Conservation (phyloP, 139 green algal genomes). For the Tetradesmus lagerheimii region DNA sequence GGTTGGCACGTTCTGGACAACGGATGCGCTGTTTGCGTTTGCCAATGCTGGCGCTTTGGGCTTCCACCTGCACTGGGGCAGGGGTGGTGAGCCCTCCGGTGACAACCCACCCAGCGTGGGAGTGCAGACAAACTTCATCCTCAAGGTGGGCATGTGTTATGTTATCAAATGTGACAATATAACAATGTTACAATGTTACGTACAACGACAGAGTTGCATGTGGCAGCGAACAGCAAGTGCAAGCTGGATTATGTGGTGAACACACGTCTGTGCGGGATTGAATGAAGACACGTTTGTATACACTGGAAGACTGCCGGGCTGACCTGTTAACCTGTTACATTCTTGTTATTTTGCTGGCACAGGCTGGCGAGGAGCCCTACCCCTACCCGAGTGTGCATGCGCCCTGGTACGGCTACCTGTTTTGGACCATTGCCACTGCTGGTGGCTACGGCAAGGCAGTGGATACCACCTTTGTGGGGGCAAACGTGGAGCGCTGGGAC, state of each 20-base stretch:
- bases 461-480: conserved; percentile 28
- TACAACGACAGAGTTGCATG: too few relatives aligned
- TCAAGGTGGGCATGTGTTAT: not conserved
- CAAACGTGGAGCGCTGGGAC: not conserved
- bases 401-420: conserved; percentile 48
- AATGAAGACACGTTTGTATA: too few relatives aligned
- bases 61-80: conserved; percentile 53
- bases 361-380: not conserved
- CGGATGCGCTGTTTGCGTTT: conserved; percentile 47
- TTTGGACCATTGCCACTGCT: conserved; percentile 19
- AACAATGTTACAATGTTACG: too few relatives aligned
- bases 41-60: conserved; percentile 36
- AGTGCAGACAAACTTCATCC: conserved; percentile 51
- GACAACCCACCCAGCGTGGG: conserved; percentile 35
- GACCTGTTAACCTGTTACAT: too few relatives aligned
- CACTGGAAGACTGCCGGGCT: too few relatives aligned
- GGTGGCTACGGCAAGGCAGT: not conserved
- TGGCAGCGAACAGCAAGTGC: too few relatives aligned
- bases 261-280: too few relatives aligned
- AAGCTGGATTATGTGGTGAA: too few relatives aligned
- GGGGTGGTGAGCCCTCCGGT: conserved; percentile 8
- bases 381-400: conserved; percentile 50
- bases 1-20: conserved; percentile 36
- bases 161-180: too few relatives aligned
- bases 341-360: too few relatives aligned